phyloP scores from a whole-genome alignment of 1,284 basidiomycete species.

The Tremellales sp. region DNA sequence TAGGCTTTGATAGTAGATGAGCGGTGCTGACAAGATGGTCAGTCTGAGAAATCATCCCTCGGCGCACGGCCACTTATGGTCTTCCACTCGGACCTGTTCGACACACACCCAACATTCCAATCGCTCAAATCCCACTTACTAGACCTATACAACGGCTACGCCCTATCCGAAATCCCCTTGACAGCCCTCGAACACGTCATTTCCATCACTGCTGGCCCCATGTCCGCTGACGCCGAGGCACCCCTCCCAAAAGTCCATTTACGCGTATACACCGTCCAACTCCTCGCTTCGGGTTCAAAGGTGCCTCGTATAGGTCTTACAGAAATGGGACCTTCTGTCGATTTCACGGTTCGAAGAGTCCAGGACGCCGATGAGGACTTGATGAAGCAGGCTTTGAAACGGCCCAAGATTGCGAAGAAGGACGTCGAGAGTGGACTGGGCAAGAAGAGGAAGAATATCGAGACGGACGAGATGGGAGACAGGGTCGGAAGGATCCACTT shows the following conservation, averaged over 20 bases:
- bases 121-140: conserved; percentile 90
- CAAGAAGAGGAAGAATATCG: conserved; percentile 89
- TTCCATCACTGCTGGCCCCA: conserved; percentile 70
- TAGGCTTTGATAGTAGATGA: background rate
- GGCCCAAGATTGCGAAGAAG: conserved; percentile 80
- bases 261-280: conserved; percentile 74
- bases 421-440: conserved; percentile 82
- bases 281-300: conserved; percentile 67
- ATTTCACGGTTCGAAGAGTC: conserved; percentile 73
- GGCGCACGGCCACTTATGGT: conserved; percentile 93
- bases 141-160: conserved; percentile 81
- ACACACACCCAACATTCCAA: conserved; percentile 82
- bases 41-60: conserved; percentile 82
- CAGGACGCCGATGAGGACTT: conserved; percentile 72
- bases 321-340: conserved; percentile 88
- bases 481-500: conserved; percentile 85
- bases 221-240: conserved; percentile 49
- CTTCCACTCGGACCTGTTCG: conserved; percentile 90
- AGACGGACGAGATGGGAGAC: conserved; percentile 98
- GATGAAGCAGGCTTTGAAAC: conserved; percentile 72
- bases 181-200: conserved; percentile 88
- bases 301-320: conserved; percentile 75
- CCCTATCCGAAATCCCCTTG: conserved; percentile 76
- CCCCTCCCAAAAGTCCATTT: conserved; percentile 78
- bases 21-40: background rate